Conservation (phyloP, 352 stramenopile species). For the Phytophthora citrophthora region DNA sequence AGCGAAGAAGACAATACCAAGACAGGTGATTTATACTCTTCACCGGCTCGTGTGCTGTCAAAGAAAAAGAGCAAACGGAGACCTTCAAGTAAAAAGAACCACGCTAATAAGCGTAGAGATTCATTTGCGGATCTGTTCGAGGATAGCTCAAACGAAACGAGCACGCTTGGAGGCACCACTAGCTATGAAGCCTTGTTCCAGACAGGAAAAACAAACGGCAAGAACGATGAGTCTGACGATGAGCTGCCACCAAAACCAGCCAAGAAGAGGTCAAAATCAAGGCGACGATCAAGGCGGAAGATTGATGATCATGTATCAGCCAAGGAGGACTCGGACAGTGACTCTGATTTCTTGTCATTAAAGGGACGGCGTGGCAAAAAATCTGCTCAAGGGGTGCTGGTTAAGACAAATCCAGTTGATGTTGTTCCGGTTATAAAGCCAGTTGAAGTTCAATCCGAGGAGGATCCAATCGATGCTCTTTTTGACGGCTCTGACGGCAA, state of each 20-base stretch:
- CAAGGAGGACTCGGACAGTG: slow-evolving; percentile 16
- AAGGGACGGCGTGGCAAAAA: slow-evolving; percentile 22
- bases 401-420: slow-evolving; percentile 9
- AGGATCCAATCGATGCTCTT: slow-evolving; percentile 72
- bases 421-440: slow-evolving; percentile 11
- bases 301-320: slow-evolving; percentile 9
- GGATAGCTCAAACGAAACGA: slow-evolving; percentile 39
- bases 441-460: slow-evolving; percentile 8
- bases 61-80: slow-evolving; percentile 18
- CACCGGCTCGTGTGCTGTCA: slow-evolving; percentile 2
- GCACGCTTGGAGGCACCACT: slow-evolving; percentile 30
- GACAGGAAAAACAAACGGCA: slow-evolving; percentile 25
- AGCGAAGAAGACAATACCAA: slow-evolving; percentile 52
- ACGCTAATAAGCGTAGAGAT: slow-evolving; percentile 49
- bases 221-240: slow-evolving; percentile 20
- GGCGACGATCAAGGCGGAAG: slow-evolving; percentile 25
- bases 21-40: slow-evolving; percentile 13
- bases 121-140: slow-evolving; percentile 84
- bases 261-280: slow-evolving; percentile 14
- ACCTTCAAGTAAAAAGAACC: slow-evolving; percentile 32
- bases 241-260: slow-evolving; percentile 8
- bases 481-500: slow-evolving; percentile 61
- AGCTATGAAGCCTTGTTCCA: slow-evolving; percentile 72
- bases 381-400: slow-evolving; percentile 4
- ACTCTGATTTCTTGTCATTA: slow-evolving; percentile 26